Percentiles rank a stretch among this genome's conserved stretches.
These are phyloP conservation scores for Trichoderma lentiforme DNA, from an alignment of 2,329 filamentous ascomycete genomes.

Conservation along the genomic window DNA sequence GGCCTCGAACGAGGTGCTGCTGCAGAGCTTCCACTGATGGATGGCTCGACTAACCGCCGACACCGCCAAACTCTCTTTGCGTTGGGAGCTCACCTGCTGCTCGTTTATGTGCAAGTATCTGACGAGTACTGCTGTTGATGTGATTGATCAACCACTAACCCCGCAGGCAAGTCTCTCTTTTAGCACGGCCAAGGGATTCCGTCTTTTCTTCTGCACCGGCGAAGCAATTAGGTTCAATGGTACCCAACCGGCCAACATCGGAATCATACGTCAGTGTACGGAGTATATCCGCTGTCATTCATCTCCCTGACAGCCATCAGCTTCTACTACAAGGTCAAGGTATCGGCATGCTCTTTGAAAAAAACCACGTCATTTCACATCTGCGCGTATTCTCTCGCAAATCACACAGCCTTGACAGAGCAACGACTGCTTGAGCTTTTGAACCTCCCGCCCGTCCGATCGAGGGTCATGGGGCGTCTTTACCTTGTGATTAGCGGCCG, in stretches of 20 bases:
- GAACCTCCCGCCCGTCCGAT: neutral
- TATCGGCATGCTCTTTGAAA: neutral
- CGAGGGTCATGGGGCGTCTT: slow-evolving; percentile 11
- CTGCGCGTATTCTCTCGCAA: neutral
- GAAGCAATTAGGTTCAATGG: neutral
- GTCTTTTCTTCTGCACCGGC: neutral
- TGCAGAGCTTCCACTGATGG: neutral
- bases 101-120: neutral
- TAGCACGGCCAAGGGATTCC: neutral
- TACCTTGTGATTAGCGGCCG: neutral
- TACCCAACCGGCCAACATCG: neutral
- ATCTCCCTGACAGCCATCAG: neutral
- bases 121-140: neutral
- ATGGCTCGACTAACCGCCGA: neutral
- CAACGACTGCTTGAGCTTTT: neutral
- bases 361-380: neutral
- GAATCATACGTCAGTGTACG: neutral
- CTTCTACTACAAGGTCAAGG: neutral
- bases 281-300: neutral
- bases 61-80: slow-evolving; percentile 13
- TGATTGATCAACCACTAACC: slow-evolving; percentile 5
- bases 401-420: neutral
- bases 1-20: neutral
- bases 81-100: neutral
- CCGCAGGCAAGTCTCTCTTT: neutral